Conservation (phyloP, 352 stramenopile species). For the Globisporangium camurandrum region DNA sequence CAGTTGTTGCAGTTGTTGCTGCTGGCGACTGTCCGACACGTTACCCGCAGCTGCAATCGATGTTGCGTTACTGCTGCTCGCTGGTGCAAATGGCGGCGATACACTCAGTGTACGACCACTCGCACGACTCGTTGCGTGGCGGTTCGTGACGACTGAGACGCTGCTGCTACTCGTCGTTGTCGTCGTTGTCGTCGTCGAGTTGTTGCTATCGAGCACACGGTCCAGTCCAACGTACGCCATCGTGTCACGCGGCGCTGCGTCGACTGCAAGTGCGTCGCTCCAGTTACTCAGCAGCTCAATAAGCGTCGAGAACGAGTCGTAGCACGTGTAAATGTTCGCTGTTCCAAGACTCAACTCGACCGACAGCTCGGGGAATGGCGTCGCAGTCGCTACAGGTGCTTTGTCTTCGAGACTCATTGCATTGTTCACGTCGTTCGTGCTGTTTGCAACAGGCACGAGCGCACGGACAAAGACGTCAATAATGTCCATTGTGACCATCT, state of each 20-base stretch:
- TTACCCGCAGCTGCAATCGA: background rate
- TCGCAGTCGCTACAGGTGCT: constrained; percentile 3
- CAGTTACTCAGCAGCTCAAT: constrained; percentile 64
- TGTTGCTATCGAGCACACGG: constrained; percentile 39
- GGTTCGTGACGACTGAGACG: constrained; percentile 70
- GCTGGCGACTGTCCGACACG: background rate
- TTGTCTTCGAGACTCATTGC: no score
- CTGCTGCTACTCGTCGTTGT: constrained; percentile 12
- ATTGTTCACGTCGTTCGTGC: no score
- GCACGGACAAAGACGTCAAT: constrained; percentile 77
- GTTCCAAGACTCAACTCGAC: constrained; percentile 79
- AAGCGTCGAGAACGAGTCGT: constrained; percentile 86
- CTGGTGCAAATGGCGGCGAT: no score
- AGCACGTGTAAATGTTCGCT: constrained; percentile 85
- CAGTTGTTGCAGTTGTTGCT: background rate
- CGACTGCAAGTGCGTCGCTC: constrained; percentile 58
- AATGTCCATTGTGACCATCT: constrained; percentile 81
- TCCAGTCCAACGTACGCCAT: constrained; percentile 77
- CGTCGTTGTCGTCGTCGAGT: no score
- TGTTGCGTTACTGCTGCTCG: background rate
- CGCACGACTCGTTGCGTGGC: constrained; percentile 24
- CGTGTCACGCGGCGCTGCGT: constrained; percentile 58
- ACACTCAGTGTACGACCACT: constrained; percentile 19
- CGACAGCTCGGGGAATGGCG: constrained; percentile 54
- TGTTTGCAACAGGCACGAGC: constrained; percentile 36